Evolutionary conservation across 495 filamentous ascomycete species (phyloP).

Genomic region (Aspergillus baeticus): DNA sequence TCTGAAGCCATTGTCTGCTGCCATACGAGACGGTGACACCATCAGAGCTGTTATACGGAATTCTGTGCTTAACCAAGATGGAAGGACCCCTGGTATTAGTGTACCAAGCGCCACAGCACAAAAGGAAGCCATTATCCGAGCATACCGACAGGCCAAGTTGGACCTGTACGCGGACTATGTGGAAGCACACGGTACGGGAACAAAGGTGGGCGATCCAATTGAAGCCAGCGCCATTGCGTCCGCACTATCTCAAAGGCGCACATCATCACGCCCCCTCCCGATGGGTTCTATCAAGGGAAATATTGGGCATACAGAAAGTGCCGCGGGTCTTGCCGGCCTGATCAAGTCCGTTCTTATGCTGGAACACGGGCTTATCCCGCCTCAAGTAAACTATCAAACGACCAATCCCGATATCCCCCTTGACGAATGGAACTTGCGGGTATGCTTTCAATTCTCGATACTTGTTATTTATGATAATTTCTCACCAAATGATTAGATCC

Average conservation of each 20-base stretch:
- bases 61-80: conserved; percentile 15
- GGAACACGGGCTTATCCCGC: conserved; percentile 26
- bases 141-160: conserved; percentile 10
- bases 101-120: conserved; percentile 10
- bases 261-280: conserved; percentile 1
- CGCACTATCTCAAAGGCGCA: conserved; percentile 2
- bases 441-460: not conserved
- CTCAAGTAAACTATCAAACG: conserved; percentile 19
- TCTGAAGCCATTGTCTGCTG: conserved; percentile 11
- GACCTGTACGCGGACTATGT: conserved; percentile 14
- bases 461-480: not conserved
- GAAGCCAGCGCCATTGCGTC: conserved; percentile 13
- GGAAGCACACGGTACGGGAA: conserved; percentile 16
- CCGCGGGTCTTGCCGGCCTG: conserved; percentile 22
- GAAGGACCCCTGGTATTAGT: conserved; percentile 13
- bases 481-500: not conserved
- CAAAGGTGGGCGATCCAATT: conserved; percentile 16
- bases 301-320: conserved; percentile 13
- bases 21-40: conserved; percentile 46
- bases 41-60: conserved; percentile 59
- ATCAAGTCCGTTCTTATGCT: conserved; percentile 27
- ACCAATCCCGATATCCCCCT: conserved; percentile 26
- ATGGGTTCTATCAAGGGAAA: conserved; percentile 14
- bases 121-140: conserved; percentile 9
- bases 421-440: conserved; percentile 22